phyloP scores from a whole-genome alignment of 2,329 filamentous ascomycete genomes.

The Trichoderma sp. region DNA sequence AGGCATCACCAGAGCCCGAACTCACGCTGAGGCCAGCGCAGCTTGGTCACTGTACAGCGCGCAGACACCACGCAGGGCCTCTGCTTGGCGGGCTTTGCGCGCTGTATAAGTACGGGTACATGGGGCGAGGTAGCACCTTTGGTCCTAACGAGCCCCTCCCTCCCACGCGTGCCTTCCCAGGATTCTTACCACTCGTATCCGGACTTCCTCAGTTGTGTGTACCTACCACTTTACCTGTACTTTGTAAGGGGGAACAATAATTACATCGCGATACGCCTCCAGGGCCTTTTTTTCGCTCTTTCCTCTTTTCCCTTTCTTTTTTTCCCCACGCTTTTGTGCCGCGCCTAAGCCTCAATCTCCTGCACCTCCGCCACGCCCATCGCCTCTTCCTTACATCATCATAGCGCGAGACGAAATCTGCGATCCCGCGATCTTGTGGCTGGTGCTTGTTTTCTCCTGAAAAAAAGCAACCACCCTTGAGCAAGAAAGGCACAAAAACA shows the following conservation, averaged over 20 bases:
- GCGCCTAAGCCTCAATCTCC: not conserved
- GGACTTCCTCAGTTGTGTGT: constrained; percentile 7
- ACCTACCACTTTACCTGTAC: not conserved
- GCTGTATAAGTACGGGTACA: constrained; percentile 9
- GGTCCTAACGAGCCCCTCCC: constrained; percentile 15
- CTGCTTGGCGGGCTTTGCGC: constrained; percentile 5
- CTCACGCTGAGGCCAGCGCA: constrained; percentile 13
- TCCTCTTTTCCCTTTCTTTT: not conserved
- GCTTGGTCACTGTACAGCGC: constrained; percentile 19
- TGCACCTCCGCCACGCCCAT: constrained; percentile 10
- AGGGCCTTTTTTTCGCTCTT: not conserved
- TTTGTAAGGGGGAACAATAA: constrained; percentile 18
- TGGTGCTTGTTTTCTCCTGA: constrained; percentile 15
- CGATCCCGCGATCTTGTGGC: constrained; percentile 19
- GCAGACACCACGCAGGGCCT: constrained; percentile 4
- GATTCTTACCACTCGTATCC: constrained; percentile 15
- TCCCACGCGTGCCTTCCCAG: constrained; percentile 22
- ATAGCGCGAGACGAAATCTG: constrained; percentile 19
- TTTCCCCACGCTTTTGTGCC: constrained; percentile 11
- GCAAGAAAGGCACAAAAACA: not conserved
- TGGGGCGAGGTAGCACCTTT: not conserved
- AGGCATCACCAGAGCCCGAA: constrained; percentile 9
- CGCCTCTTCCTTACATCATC: constrained; percentile 15
- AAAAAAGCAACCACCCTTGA: not conserved
- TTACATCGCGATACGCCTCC: constrained; percentile 18